Evolutionary conservation across 2,329 filamentous ascomycete species (phyloP).

Genomic region (Emericellopsis atlantica): DNA sequence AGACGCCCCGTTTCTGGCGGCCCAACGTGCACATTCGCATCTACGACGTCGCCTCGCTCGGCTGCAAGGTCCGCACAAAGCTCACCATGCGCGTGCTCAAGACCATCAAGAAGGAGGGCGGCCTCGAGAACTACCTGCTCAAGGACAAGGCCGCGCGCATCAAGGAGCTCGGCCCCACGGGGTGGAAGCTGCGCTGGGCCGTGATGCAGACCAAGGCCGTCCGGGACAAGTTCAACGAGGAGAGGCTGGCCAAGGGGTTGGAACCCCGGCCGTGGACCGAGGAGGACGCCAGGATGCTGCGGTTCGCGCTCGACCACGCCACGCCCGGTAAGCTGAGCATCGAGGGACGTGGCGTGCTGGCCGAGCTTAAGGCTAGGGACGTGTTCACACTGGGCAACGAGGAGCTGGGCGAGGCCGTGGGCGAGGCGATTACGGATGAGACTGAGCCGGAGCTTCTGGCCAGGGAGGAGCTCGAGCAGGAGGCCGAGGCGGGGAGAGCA

Average conservation of each 20-base stretch:
- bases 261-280: constrained; percentile 19
- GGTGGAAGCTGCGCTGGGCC: constrained; percentile 83
- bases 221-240: constrained; percentile 48
- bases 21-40: constrained; percentile 61
- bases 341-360: constrained; percentile 21
- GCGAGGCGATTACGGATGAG: constrained; percentile 26
- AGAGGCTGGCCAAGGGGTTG: constrained; percentile 56
- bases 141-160: constrained; percentile 67
- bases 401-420: constrained; percentile 19
- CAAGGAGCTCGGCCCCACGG: constrained; percentile 76
- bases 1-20: constrained; percentile 61
- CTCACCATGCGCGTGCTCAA: constrained; percentile 58
- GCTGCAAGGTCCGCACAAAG: constrained; percentile 51
- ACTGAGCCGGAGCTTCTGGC: constrained; percentile 11
- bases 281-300: constrained; percentile 23
- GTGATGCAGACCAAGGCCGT: constrained; percentile 67
- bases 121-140: constrained; percentile 83
- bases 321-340: constrained; percentile 24
- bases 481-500: not conserved
- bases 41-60: constrained; percentile 52
- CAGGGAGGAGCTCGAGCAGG: not conserved
- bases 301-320: constrained; percentile 26
- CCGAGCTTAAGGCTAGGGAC: constrained; percentile 3
- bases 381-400: constrained; percentile 31
- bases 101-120: constrained; percentile 73